Evolutionary conservation across 2,329 filamentous ascomycete species (phyloP), one percentile per base, ranked within the genome.

Genomic region (Macrophomina phaseolina): DNA sequence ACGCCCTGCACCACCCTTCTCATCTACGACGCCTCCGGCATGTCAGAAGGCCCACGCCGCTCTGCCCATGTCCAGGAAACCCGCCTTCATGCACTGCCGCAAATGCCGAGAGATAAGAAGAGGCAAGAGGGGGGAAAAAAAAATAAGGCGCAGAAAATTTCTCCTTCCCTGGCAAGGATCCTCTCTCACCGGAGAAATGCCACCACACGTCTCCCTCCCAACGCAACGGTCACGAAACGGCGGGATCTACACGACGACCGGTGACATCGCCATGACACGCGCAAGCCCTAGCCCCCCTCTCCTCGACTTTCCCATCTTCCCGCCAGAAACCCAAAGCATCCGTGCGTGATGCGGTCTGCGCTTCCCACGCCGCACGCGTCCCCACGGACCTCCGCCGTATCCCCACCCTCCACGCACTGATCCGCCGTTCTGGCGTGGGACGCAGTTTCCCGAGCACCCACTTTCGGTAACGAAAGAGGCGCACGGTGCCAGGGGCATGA

Each of bases 401-500:
- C 48, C 48, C 48, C 48, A 51, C 48, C 30, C 48, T 51, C 18
- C 36, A 9, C 48, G 48, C 48, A 51, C 48, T 30, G 48, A 51
- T 51, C 48, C 48, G 18, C 48, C 48, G 42, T 14, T 45, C 42
- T 45, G 11, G 42, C 42, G 42, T 45, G 42, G 11, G 11, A 14
- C 38, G 7, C 38, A 14, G 8, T 45, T 9, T n/a, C 42, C 36
- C 36, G 36, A 8, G 36, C 36, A 38, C 45, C 45, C 45, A n/a
- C 45, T 46, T 46, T 46, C 45, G 14, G 14, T 9, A 18, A 23
- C 8, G 11, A 55, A 23, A 36, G 18, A n/a, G 30, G 38, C 36
- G 52, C 52, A 55, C 52, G 52, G 52, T 38, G 52, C 52, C 52
- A 55, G 52, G 52, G 52, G 52, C 52, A 23, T 23, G 23, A 23